Evolutionary conservation across 345 rosid genomes (phyloP).

Genomic region (Gynandropsis gynandra): DNA sequence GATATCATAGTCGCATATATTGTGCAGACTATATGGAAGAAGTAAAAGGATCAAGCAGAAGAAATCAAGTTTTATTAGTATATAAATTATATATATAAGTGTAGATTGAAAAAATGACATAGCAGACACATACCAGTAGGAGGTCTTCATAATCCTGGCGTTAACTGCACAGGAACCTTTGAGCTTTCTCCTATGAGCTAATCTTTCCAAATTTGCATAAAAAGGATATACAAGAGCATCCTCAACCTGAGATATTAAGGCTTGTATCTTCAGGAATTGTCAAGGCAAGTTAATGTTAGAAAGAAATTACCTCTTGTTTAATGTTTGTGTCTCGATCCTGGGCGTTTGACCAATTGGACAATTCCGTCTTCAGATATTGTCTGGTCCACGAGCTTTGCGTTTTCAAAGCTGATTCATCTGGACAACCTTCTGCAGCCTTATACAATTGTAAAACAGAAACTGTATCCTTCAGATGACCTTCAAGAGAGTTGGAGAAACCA

Average conservation of each 20-base stretch:
- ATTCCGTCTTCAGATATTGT: constrained; percentile 39
- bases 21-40: constrained; percentile 34
- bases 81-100: constrained; percentile 2
- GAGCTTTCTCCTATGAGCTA: constrained; percentile 53
- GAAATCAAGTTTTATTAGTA: background rate
- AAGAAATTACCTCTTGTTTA: constrained; percentile 38
- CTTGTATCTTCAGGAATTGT: background rate
- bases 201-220: constrained; percentile 47
- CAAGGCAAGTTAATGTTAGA: constrained; percentile 2
- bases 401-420: constrained; percentile 45
- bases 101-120: background rate
- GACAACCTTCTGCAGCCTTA: constrained; percentile 54
- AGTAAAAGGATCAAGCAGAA: background rate
- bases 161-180: constrained; percentile 33
- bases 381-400: constrained; percentile 48
- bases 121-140: constrained; percentile 40
- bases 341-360: constrained; percentile 30
- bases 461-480: constrained; percentile 50
- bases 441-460: constrained; percentile 53
- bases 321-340: constrained; percentile 27
- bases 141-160: constrained; percentile 47
- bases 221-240: constrained; percentile 49
- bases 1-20: constrained; percentile 37
- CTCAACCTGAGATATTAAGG: constrained; percentile 45
- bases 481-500: constrained; percentile 40